Base-by-base conservation (phyloP, 345 rosid species). In the Eucalyptus grandis region DNA sequence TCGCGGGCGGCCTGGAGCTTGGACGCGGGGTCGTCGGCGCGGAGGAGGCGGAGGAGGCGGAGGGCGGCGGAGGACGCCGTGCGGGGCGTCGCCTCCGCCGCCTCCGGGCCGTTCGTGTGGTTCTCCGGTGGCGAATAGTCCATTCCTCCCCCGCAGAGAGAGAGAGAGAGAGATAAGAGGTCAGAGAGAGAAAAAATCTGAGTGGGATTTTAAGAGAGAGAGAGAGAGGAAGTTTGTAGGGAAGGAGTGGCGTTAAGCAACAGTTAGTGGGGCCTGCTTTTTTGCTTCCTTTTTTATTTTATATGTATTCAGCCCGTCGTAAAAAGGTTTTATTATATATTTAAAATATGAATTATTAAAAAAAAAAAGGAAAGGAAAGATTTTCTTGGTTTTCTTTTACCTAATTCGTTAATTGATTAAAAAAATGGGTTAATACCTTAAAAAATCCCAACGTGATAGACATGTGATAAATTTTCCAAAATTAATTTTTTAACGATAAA, bases 1-100 rank as follows among this genome's bases (percentile, higher is more conserved):
- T 96, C 99, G 90, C 89, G 94, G 14, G 99, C 99, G 9, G 98
- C 99, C 65, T 94, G 94, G 87, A 98, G 92, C 91, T 93, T 96
- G 65, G 95, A 95, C 65, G 91, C 95, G 4, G 88, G 53, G 92
- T 96, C 95, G 22, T 93, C 90, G 3, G 97, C 92, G 60, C 92
- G 92, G 90, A 97, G 90, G 53, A 96, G 92, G 53, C 72, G 91
- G 26, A 97, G 94, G 5, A 96, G 93, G 8, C 96, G 91, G 87
- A 87, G 94, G 49, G 94, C 92, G 85, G 96, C 93, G 34, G 95
- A 90, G 69, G 93, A 90, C 9, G 97, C 88, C 30, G 94, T 94
- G 27, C 94, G 95, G 16, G 95, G 97, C 40, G 96, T 92, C 58
- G 92, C 90, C 58, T 93, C 95, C 56, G 90, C 88, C 69, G 90